Base-by-base conservation (phyloP, 352 stramenopile species). In the Plasmopara halstedii region DNA sequence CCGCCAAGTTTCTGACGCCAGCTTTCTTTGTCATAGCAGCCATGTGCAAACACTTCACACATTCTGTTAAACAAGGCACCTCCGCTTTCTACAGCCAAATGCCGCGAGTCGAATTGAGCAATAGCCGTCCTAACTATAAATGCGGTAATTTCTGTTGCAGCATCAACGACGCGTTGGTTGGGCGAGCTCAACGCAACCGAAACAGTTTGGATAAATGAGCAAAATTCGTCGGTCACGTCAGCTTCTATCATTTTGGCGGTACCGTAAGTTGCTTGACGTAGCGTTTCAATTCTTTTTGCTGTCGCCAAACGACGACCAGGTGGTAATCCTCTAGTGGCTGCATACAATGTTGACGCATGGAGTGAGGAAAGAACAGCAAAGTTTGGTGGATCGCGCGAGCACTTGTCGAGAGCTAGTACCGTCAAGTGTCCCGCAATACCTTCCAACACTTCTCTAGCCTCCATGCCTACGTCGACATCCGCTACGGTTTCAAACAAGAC, bases 1-100 rank as follows among this genome's bases (percentile, higher is more conserved):
- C 80, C 81, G 4, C 83, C 83, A 7, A 93, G 60, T 46, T 94
- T 95, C 32, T 76, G 62, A 7, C 82, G 73, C 84, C 84, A 95
- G 25, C 70, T 88, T 25, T 57, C 69, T 54, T 93, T 94, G 52
- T 94, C 80, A 33, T 92, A 94, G 37, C 82, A 95, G 2, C 74
- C 76, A 20, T 94, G 84, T 13, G 71, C 67, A 51, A 93, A 90
- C 8, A 91, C 69, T 9, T 88, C 75, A 32, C 78, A 89, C 42
- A 92, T 72, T 9, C 48, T 70, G 44, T 86, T 89, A 43, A 94
- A 77, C 23, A 94, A 54, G 9, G 57, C 80, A 8, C 83, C 83
- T 2, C 70, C 74, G 17, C 70, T 52, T 39, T 87, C 56, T n/a
- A 80, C 55, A 33, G 74, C 73, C 11, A 60, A 14, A 3, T 56